Percentiles rank a stretch among this genome's conserved stretches.
These are phyloP conservation scores for Elongisporangium prolatum DNA, from an alignment of 352 stramenopile species.

Conservation along the genomic window DNA sequence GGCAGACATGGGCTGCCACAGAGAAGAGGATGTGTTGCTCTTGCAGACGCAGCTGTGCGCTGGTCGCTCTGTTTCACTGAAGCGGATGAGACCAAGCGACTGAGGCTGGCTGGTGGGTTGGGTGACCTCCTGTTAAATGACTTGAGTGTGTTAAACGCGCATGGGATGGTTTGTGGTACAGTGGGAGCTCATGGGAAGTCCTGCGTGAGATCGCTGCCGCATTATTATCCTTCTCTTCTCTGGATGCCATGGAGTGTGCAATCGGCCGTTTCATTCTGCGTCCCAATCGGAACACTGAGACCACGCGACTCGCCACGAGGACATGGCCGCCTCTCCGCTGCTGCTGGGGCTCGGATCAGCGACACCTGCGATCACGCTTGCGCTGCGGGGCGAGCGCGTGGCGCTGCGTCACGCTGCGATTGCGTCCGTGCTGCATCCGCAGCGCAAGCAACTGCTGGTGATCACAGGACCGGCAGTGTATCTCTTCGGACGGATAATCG, in stretches of 20 bases:
- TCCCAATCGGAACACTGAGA: background rate
- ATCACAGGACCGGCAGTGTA: slow-evolving; percentile 24
- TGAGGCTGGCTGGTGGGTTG: background rate
- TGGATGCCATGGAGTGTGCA: too few relatives aligned
- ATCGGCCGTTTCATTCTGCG: background rate
- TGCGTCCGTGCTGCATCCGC: slow-evolving; percentile 32
- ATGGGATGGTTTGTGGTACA: background rate
- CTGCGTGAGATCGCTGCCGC: too few relatives aligned
- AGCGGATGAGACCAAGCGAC: too few relatives aligned
- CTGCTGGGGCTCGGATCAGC: too few relatives aligned
- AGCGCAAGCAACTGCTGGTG: slow-evolving; percentile 31
- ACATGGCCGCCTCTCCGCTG: background rate
- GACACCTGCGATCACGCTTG: slow-evolving; percentile 27
- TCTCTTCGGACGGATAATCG: slow-evolving; percentile 40
- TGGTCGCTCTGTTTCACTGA: too few relatives aligned
- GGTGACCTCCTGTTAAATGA: background rate
- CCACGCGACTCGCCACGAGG: background rate
- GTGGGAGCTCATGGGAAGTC: background rate
- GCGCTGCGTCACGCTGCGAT: slow-evolving; percentile 27
- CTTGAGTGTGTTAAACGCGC: background rate
- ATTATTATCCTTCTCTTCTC: too few relatives aligned
- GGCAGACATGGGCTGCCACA: background rate
- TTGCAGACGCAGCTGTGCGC: too few relatives aligned
- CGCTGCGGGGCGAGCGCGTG: slow-evolving; percentile 40
- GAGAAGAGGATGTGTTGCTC: background rate